Conservation (phyloP, 2,329 filamentous ascomycete genomes). For the Cordyceps sp. region DNA sequence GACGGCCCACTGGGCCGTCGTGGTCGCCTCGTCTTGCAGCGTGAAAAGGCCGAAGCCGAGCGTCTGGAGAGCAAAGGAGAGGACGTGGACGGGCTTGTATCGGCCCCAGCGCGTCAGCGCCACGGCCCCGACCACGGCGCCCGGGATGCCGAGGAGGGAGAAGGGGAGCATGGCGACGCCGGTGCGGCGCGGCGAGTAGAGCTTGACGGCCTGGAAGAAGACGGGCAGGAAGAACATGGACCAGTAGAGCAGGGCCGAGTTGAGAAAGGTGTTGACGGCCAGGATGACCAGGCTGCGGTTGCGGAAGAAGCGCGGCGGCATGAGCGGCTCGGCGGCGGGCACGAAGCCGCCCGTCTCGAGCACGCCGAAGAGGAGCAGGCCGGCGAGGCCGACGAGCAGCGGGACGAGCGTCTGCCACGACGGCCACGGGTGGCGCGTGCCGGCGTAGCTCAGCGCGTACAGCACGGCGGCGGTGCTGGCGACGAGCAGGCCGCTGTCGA, state of each 20-base stretch:
- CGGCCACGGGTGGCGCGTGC: slow-evolving; percentile 21
- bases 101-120: slow-evolving; percentile 13
- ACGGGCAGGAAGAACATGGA: slow-evolving; percentile 24
- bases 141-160: slow-evolving; percentile 11
- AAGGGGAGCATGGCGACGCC: slow-evolving; percentile 16
- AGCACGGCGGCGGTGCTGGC: slow-evolving; percentile 12
- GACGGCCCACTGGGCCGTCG: slow-evolving; percentile 20
- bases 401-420: slow-evolving; percentile 19
- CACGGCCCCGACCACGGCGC: slow-evolving; percentile 8
- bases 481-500: slow-evolving; percentile 22
- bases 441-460: slow-evolving; percentile 21
- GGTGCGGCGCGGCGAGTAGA: slow-evolving; percentile 8
- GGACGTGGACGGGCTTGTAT: slow-evolving; percentile 16
- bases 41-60: slow-evolving; percentile 24
- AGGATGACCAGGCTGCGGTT: slow-evolving; percentile 9
- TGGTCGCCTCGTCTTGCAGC: slow-evolving; percentile 19
- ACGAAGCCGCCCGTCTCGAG: slow-evolving; percentile 2
- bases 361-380: slow-evolving; percentile 9
- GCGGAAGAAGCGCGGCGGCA: slow-evolving; percentile 5
- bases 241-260: slow-evolving; percentile 8
- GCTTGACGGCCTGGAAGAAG: slow-evolving; percentile 31
- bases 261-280: slow-evolving; percentile 13
- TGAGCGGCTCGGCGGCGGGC: slow-evolving; percentile 3
- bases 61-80: slow-evolving; percentile 16
- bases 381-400: slow-evolving; percentile 20